Percentiles rank a stretch among this genome's conserved stretches.
These are phyloP conservation scores for Solanum chaucha DNA, from an alignment of 257 asterid species.

Conservation along the genomic window DNA sequence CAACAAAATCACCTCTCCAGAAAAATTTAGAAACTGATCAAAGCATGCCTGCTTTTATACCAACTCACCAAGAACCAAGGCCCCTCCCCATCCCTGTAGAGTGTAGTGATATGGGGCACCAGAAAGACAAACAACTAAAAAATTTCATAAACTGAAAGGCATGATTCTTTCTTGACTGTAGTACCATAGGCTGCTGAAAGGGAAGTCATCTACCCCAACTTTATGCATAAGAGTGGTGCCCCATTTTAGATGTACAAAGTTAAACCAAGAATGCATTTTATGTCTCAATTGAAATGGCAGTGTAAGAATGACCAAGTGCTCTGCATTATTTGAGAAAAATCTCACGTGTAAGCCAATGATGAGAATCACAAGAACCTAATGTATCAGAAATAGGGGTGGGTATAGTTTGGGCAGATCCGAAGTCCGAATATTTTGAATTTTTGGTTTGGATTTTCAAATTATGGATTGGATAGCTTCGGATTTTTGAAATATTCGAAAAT, in stretches of 20 bases:
- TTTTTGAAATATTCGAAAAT: background rate
- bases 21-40: background rate
- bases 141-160: background rate
- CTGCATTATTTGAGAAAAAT: background rate
- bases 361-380: background rate
- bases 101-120: background rate
- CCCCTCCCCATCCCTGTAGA: background rate
- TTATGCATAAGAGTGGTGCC: background rate
- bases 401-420: background rate
- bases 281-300: background rate
- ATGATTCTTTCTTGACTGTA: background rate
- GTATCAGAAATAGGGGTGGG: background rate
- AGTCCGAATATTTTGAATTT: background rate
- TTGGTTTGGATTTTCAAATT: background rate
- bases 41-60: background rate
- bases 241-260: background rate
- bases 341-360: background rate
- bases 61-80: background rate
- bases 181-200: background rate
- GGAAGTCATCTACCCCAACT: background rate
- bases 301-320: background rate
- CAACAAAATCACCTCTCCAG: background rate
- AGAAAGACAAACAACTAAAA: background rate
- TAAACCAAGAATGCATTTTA: background rate
- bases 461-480: background rate